Percentiles rank a stretch among this genome's conserved stretches.
phyloP scores from a whole-genome alignment of 805 yeast species.

The Ogataea pini region DNA sequence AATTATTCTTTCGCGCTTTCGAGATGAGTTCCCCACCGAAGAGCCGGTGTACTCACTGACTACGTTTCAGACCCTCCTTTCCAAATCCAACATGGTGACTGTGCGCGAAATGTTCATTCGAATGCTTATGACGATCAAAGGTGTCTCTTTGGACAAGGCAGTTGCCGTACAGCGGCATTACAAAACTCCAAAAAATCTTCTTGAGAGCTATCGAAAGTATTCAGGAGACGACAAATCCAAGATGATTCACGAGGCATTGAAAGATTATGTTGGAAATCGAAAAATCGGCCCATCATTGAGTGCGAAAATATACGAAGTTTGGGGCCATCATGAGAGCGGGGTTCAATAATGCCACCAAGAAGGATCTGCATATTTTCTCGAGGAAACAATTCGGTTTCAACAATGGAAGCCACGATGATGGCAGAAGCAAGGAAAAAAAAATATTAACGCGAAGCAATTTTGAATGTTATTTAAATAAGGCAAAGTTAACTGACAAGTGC shows the following conservation, averaged over 20 bases:
- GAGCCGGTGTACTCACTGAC: conserved; percentile 50
- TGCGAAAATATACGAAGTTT: conserved; percentile 52
- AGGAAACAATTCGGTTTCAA: background rate
- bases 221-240: conserved; percentile 33
- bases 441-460: conserved; percentile 6
- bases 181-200: conserved; percentile 67
- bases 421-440: background rate
- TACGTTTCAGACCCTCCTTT: conserved; percentile 65
- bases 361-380: background rate
- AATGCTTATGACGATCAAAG: conserved; percentile 78
- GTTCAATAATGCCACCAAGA: background rate
- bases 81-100: conserved; percentile 69
- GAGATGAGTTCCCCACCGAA: conserved; percentile 26
- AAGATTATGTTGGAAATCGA: conserved; percentile 49
- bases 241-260: conserved; percentile 35
- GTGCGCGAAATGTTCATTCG: conserved; percentile 73
- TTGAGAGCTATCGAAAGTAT: conserved; percentile 44
- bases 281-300: conserved; percentile 54
- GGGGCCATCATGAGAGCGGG: conserved; percentile 43
- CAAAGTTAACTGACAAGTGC: background rate
- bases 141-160: conserved; percentile 86
- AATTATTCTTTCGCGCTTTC: conserved; percentile 41
- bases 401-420: background rate
- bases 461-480: background rate
- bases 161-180: conserved; percentile 66